Evolutionary conservation across 75 land plant genomes (phyloP), one percentile per base, ranked within the genome.

Genomic region (Larix kaempferi): DNA sequence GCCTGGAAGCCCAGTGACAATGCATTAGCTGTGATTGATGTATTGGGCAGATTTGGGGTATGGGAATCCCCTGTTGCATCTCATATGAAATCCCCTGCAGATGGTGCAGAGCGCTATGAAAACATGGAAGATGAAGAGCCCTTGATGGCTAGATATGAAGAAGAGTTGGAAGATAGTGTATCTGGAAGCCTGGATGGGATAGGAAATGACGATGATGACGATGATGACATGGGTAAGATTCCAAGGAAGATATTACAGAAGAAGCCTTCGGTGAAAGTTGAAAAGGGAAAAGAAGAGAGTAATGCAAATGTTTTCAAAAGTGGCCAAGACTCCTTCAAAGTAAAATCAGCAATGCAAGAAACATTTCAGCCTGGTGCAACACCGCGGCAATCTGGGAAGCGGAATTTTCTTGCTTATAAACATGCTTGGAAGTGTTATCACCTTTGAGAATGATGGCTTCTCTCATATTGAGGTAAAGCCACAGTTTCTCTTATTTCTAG

Each of bases 361-460:
- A 78, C 98, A 41, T 91, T 98, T 85, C 99, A 98, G 74, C 93
- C 99, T 41, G 93, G 98, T 22, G 83, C 89, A 39, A 97, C 99
- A 8, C 90, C 86, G 59, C 58, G 55, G 5, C 86, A 88, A 60
- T 57, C 82, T 57, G 98, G 99, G 59, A 95, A 87, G 74, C 79
- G 95, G 56, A 83, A 78, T 37, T 95, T 98, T 81, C 83, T 98
- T 33, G 84, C 89, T 55, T 98, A 98, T 82, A n/a, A 98, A 95
- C 71, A 85, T 98, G 86, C 85, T 98, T 62, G 99, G 98, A 65
- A 82, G 94, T 77, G 87, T 95, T 57, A 98, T 89, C 49, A 86
- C 94, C 33, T 82, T 85, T 73, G 87, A 93, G 61, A 89, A 89
- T 74, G 94, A 90, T 22, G 99, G 90, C 10, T 88, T 80, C 49